Evolutionary conservation across 2,329 filamentous ascomycete species (phyloP).

Genomic region (Leptographium flavum): DNA sequence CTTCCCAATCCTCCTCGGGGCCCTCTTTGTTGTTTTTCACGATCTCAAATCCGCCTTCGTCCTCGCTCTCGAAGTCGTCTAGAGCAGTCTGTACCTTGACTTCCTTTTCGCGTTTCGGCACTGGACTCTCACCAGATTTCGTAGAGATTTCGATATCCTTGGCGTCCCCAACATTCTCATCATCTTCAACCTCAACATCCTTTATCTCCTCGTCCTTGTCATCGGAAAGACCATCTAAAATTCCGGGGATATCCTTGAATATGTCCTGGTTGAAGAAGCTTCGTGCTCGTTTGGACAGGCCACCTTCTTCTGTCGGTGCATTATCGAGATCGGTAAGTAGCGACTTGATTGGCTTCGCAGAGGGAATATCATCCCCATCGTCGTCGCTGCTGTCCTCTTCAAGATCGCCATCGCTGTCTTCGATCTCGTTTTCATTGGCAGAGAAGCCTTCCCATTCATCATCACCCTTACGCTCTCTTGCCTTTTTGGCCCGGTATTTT

Average conservation of each 20-base stretch:
- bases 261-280: slow-evolving; percentile 93
- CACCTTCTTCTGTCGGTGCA: slow-evolving; percentile 32
- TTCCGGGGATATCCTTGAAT: slow-evolving; percentile 67
- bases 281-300: slow-evolving; percentile 70
- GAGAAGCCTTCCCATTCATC: slow-evolving; percentile 91
- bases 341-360: slow-evolving; percentile 28
- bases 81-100: neutral
- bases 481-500: slow-evolving; percentile 82
- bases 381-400: slow-evolving; percentile 50
- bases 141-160: too few relatives aligned
- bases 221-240: slow-evolving; percentile 38
- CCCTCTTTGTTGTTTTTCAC: slow-evolving; percentile 31
- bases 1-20: slow-evolving; percentile 43
- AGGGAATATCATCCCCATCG: slow-evolving; percentile 33
- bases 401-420: slow-evolving; percentile 37
- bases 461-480: slow-evolving; percentile 65
- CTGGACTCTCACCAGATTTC: neutral
- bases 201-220: neutral
- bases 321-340: slow-evolving; percentile 50
- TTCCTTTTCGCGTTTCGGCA: neutral
- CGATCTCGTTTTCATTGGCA: slow-evolving; percentile 32
- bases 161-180: neutral
- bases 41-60: slow-evolving; percentile 38
- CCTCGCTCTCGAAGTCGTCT: slow-evolving; percentile 17
- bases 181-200: neutral